Percentiles rank a stretch among this genome's conserved stretches.
These are phyloP conservation scores for Sordariomycetes sp. DNA, from an alignment of 2,329 filamentous ascomycete genomes.

Conservation along the genomic window DNA sequence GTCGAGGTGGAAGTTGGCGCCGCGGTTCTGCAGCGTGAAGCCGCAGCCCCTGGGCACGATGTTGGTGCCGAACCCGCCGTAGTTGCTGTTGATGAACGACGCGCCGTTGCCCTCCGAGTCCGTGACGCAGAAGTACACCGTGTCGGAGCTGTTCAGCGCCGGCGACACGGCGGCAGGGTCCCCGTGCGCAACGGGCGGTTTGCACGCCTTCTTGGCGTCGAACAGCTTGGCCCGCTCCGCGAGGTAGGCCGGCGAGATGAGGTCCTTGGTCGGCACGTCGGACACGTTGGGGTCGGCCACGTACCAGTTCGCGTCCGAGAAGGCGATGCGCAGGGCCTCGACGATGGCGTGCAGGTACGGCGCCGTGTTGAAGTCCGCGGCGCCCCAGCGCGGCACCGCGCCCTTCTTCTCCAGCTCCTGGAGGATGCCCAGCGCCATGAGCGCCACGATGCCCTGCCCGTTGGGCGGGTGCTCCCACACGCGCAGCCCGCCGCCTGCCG, in stretches of 20 bases:
- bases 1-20: slow-evolving; percentile 70
- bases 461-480: slow-evolving; percentile 97
- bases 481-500: slow-evolving; percentile 47
- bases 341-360: slow-evolving; percentile 79
- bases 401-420: slow-evolving; percentile 71
- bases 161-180: slow-evolving; percentile 39
- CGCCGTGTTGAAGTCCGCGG: slow-evolving; percentile 69
- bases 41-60: slow-evolving; percentile 82
- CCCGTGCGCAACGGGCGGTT: slow-evolving; percentile 58
- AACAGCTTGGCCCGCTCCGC: slow-evolving; percentile 55
- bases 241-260: slow-evolving; percentile 68
- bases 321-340: slow-evolving; percentile 79
- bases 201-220: slow-evolving; percentile 47
- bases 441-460: slow-evolving; percentile 86
- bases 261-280: slow-evolving; percentile 56
- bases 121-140: slow-evolving; percentile 84
- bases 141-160: slow-evolving; percentile 78
- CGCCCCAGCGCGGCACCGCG: slow-evolving; percentile 60
- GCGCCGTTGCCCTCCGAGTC: slow-evolving; percentile 81
- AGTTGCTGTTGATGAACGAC: slow-evolving; percentile 95
- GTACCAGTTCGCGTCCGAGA: slow-evolving; percentile 85
- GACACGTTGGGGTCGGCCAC: slow-evolving; percentile 70
- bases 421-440: slow-evolving; percentile 89
- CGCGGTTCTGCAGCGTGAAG: slow-evolving; percentile 91
- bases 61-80: slow-evolving; percentile 74